Conservation (phyloP, 352 stramenopile genomes). For the Globisporangium carolinianum region DNA sequence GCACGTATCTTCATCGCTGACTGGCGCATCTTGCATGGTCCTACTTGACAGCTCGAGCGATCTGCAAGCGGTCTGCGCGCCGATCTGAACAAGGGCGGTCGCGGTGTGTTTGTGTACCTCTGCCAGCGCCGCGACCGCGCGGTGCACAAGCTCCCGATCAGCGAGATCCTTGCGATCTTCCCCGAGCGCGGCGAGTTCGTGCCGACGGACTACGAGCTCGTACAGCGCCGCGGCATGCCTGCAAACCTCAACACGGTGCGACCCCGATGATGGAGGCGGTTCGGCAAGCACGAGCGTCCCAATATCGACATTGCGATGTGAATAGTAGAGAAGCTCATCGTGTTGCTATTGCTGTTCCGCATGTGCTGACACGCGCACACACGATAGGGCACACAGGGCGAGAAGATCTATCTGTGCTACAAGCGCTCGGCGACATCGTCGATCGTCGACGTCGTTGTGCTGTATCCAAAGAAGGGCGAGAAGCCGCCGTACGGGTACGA, state of each 20-base stretch:
- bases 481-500: constrained; percentile 71
- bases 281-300: too few relatives aligned
- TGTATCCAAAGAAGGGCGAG: constrained; percentile 82
- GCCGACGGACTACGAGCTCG: constrained; percentile 70
- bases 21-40: too few relatives aligned
- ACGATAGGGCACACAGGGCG: constrained; percentile 64
- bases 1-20: too few relatives aligned
- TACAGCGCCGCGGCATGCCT: constrained; percentile 45
- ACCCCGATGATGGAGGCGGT: not conserved
- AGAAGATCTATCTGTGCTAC: constrained; percentile 76
- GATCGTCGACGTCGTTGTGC: constrained; percentile 57
- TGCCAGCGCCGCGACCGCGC: constrained; percentile 49
- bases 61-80: constrained; percentile 65
- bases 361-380: too few relatives aligned
- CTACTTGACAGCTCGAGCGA: constrained; percentile 45
- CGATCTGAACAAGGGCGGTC: constrained; percentile 76
- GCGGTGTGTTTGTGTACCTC: constrained; percentile 73
- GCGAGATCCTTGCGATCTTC: constrained; percentile 70
- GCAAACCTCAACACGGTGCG: constrained; percentile 73
- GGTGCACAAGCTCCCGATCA: constrained; percentile 54
- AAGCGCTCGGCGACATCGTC: constrained; percentile 55
- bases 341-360: too few relatives aligned
- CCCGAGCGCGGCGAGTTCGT: constrained; percentile 71
- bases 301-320: too few relatives aligned
- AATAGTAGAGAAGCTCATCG: too few relatives aligned